Conservation (phyloP, 305 asterid species). For the Lippia alba region DNA sequence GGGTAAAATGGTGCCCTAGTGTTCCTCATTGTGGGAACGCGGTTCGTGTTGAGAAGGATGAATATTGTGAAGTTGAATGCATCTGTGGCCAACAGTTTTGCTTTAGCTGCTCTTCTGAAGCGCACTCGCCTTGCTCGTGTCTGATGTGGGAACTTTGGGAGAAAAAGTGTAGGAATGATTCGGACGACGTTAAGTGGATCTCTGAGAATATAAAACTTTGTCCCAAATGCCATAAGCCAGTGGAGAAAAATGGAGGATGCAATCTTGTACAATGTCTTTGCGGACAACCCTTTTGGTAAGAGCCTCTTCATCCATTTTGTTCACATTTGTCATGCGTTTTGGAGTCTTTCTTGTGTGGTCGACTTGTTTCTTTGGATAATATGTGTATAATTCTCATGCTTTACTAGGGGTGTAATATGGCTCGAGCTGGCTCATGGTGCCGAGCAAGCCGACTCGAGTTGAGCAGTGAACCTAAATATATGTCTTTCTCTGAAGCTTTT, state of each 20-base stretch:
- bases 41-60: slow-evolving; percentile 48
- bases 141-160: slow-evolving; percentile 61
- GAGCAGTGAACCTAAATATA: no score
- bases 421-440: no score
- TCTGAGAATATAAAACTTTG: slow-evolving; percentile 45
- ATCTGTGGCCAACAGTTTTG: slow-evolving; percentile 58
- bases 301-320: slow-evolving; percentile 1
- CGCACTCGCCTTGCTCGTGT: slow-evolving; percentile 70
- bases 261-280: slow-evolving; percentile 57
- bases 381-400: no score
- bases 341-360: no score
- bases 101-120: slow-evolving; percentile 54
- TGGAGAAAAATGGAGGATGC: slow-evolving; percentile 63
- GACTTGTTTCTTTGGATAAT: no score
- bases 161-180: slow-evolving; percentile 45
- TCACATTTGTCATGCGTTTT: no score
- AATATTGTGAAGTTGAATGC: slow-evolving; percentile 58
- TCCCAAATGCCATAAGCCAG: slow-evolving; percentile 61
- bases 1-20: slow-evolving; percentile 70
- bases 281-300: slow-evolving; percentile 67
- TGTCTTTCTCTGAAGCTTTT: no score
- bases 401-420: no score
- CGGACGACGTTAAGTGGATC: slow-evolving; percentile 47
- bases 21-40: slow-evolving; percentile 69
- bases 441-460: no score